These are phyloP conservation scores for Xerocomellus intermedius DNA, from an alignment of 768 basidiomycete genomes.

Conservation along the genomic window DNA sequence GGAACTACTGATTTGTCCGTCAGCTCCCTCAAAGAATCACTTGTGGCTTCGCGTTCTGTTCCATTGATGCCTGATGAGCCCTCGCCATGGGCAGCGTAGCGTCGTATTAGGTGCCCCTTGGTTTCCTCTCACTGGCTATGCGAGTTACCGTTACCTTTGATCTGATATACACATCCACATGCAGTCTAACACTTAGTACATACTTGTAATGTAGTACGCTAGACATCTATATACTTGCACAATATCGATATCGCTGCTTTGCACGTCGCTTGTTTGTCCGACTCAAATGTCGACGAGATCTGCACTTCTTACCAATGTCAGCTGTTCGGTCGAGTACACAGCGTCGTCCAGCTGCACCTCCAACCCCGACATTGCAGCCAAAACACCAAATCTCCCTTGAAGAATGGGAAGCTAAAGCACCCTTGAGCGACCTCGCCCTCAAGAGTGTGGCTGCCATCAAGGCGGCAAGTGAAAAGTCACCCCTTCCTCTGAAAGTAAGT, in stretches of 20 bases:
- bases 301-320: slow-evolving; percentile 20
- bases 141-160: slow-evolving; percentile 5
- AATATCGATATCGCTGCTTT: not conserved
- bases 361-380: slow-evolving; percentile 29
- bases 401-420: slow-evolving; percentile 88
- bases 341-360: slow-evolving; percentile 28
- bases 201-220: slow-evolving; percentile 10
- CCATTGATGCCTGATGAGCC: slow-evolving; percentile 28
- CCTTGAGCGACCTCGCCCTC: slow-evolving; percentile 65
- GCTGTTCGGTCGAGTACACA: slow-evolving; percentile 18
- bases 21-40: slow-evolving; percentile 7
- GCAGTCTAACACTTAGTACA: not conserved
- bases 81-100: slow-evolving; percentile 30
- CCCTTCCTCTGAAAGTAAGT: slow-evolving; percentile 75
- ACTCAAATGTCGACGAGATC: not conserved
- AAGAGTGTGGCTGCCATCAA: slow-evolving; percentile 66
- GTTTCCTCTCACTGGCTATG: not conserved
- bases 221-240: not conserved
- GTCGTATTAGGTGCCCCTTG: not conserved
- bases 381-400: slow-evolving; percentile 65
- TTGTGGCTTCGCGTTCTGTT: slow-evolving; percentile 8
- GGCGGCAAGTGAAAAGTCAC: slow-evolving; percentile 54
- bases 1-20: not conserved
- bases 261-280: not conserved
- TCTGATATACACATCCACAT: slow-evolving; percentile 1